Conservation (phyloP, 1,284 basidiomycete genomes). For the Xerocomus minutiporus region DNA sequence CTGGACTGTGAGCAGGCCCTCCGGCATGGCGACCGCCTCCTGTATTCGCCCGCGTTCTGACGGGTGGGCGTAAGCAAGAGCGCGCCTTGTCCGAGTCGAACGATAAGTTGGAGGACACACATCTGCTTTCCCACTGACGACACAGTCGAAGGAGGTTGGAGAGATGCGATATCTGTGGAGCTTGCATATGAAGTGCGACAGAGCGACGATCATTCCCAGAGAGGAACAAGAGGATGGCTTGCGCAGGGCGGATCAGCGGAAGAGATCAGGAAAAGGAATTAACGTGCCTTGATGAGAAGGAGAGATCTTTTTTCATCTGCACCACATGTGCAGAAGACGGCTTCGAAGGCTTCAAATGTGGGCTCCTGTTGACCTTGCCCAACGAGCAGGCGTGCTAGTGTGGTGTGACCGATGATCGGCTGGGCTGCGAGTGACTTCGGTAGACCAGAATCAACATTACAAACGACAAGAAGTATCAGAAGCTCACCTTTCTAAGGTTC, state of each 20-base stretch:
- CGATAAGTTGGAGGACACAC: too few species aligned
- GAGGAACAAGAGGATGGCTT: slow-evolving; percentile 15
- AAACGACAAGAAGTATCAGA: background rate
- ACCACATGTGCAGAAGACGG: background rate
- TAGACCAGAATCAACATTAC: background rate
- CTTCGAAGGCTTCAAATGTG: background rate
- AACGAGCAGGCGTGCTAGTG: background rate
- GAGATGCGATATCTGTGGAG: too few species aligned
- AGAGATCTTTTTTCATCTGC: background rate
- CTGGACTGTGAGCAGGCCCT: too few species aligned
- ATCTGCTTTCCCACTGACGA: too few species aligned
- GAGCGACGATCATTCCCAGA: background rate
- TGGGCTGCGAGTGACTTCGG: background rate
- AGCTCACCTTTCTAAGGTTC: background rate
- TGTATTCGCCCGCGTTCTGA: too few species aligned
- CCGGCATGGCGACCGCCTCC: too few species aligned
- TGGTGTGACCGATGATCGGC: background rate
- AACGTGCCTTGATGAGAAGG: background rate
- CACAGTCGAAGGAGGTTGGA: too few species aligned
- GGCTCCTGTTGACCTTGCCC: background rate
- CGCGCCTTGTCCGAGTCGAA: too few species aligned
- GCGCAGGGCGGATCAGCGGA: background rate
- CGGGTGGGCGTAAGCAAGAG: too few species aligned
- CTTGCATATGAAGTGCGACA: too few species aligned
- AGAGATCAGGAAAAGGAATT: background rate